Evolutionary conservation across 768 basidiomycete species (phyloP).

Genomic region (Trametes sanguinea): DNA sequence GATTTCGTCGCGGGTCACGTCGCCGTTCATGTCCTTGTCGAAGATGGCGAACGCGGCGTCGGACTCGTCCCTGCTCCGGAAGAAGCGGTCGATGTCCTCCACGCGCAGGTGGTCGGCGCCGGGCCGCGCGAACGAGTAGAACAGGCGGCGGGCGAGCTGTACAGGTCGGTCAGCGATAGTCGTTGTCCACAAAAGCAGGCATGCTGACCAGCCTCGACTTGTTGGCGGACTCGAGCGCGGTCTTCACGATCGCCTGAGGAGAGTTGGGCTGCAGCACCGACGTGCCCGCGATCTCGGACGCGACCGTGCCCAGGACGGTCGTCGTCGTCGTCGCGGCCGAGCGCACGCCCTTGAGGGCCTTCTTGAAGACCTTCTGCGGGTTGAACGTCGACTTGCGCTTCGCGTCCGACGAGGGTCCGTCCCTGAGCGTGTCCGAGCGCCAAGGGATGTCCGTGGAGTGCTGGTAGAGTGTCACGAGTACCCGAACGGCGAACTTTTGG

Average conservation of each 20-base stretch:
- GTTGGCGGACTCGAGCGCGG: slow-evolving; percentile 76
- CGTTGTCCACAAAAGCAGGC: no score
- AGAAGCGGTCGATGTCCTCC: slow-evolving; percentile 71
- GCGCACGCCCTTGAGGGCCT: slow-evolving; percentile 68
- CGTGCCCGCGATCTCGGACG: slow-evolving; percentile 59
- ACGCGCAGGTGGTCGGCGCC: slow-evolving; percentile 60
- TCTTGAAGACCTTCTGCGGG: slow-evolving; percentile 66
- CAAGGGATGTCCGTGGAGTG: slow-evolving; percentile 76
- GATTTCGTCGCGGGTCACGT: slow-evolving; percentile 68
- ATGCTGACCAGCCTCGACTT: slow-evolving; percentile 67
- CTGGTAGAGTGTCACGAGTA: slow-evolving; percentile 74
- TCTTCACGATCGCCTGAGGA: slow-evolving; percentile 76
- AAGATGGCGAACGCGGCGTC: slow-evolving; percentile 68
- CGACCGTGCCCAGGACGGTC: slow-evolving; percentile 66
- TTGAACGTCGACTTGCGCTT: slow-evolving; percentile 44
- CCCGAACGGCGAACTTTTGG: slow-evolving; percentile 76
- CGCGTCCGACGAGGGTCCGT: slow-evolving; percentile 29
- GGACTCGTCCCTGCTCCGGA: slow-evolving; percentile 66
- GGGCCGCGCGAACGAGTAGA: slow-evolving; percentile 77
- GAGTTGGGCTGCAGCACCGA: slow-evolving; percentile 89
- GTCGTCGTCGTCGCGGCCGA: slow-evolving; percentile 80
- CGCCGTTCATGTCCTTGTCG: slow-evolving; percentile 73
- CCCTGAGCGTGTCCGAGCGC: slow-evolving; percentile 61
- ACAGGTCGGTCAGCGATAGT: no score
- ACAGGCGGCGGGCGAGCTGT: slow-evolving; percentile 81